Percentiles rank a stretch among this genome's conserved stretches.
Evolutionary conservation across 805 yeast genomes (phyloP).

Genomic region (Saturnispora bothae): DNA sequence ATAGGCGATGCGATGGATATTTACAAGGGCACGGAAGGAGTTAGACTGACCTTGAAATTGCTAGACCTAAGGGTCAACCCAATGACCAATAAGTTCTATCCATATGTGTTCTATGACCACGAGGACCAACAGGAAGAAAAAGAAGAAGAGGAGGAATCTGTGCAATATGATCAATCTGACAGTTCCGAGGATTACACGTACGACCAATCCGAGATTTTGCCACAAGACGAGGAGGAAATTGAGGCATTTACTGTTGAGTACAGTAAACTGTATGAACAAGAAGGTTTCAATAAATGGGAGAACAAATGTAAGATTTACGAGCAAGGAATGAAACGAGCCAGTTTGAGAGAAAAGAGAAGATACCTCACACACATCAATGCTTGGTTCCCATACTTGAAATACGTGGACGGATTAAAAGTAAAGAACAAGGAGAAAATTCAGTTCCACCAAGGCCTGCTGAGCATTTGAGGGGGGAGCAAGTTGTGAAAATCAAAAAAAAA

Average conservation of each 20-base stretch:
- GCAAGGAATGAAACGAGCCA: no score
- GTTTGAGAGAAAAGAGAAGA: no score
- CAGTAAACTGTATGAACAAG: conserved; percentile 28
- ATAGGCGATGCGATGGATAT: conserved; percentile 28
- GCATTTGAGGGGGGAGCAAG: background rate
- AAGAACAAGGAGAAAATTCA: background rate
- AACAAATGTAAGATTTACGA: no score
- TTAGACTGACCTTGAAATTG: conserved; percentile 26
- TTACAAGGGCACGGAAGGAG: conserved; percentile 22
- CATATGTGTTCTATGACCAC: conserved; percentile 43
- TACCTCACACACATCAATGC: conserved; percentile 18
- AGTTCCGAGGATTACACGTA: no score
- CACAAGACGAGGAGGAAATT: conserved; percentile 40
- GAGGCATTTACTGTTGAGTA: conserved; percentile 41
- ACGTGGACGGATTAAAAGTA: conserved; percentile 18
- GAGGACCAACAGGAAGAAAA: background rate
- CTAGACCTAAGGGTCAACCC: conserved; percentile 44
- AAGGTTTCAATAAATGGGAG: conserved; percentile 31
- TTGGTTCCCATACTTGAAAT: conserved; percentile 21
- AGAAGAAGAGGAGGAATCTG: conserved; percentile 6
- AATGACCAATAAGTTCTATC: conserved; percentile 36
- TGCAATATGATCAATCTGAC: conserved; percentile 9
- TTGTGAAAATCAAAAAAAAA: no score
- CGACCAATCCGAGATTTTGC: no score
- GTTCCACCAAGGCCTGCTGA: conserved; percentile 1